Evolutionary conservation across 2,329 filamentous ascomycete genomes (phyloP), one percentile per base, ranked within the genome.

Genomic region (Beauveria australis): DNA sequence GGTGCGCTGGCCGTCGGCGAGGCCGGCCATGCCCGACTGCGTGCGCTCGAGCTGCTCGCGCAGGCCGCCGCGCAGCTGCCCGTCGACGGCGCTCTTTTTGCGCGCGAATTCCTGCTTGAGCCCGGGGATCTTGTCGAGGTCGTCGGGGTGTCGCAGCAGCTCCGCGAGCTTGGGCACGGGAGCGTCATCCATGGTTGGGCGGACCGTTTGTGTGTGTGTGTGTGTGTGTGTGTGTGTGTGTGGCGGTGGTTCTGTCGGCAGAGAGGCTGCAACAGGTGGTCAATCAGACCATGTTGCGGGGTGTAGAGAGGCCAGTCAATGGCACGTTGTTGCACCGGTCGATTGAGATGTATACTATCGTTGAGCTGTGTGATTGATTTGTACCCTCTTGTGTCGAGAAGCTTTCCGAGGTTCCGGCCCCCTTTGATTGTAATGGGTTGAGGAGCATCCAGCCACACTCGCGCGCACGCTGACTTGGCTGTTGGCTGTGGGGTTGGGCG

Each of bases 41-140:
- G 94, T 97, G 59, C 92, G 89, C 76, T 96, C 91, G 61, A 99
- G 84, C 80, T 99, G 94, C 70, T 96, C 92, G 68, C 90, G 87
- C 65, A 97, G 82, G 43, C 91, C 92, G 73, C 86, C 86, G 65
- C 92, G 90, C 60, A 99, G 87, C 77, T 96, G 92, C 56, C 87
- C 87, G 77, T 99, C 94, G 63, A 99, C 86, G 61, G 89, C 90
- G 33, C 85, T 84, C 78, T 99, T 99, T 79, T 97, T 97, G 71
- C 94, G 91, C 67, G 86, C 85, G 77, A 97, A 96, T 74, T 99
- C 94, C 66, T 89, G 84, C 78, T 95, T 96, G 71, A 99, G 82
- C 52, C 86, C 86, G 57, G 87, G 80, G 70, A 99, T 93, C 81
- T 97, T 97, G 79, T 99, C 94, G 67, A 99, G 87, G 76, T 99